Evolutionary conservation across 2,329 filamentous ascomycete species (phyloP), one percentile per base, ranked within the genome.

Genomic region (Anthostomella pinea): DNA sequence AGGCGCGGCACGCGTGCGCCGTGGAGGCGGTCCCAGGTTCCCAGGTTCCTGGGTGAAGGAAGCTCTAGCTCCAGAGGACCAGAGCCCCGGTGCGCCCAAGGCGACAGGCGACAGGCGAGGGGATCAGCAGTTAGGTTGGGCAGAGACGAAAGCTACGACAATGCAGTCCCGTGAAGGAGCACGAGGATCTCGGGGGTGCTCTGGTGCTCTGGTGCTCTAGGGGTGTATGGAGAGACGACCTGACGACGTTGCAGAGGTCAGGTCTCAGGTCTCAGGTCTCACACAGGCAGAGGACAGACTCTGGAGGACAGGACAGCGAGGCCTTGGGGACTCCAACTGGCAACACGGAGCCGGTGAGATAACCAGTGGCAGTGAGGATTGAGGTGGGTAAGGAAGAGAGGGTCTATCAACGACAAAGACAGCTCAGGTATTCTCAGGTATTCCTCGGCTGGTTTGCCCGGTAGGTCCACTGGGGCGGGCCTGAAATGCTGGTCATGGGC

Each of bases 71-170:
- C 37, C 43, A 46, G 37, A 40, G 44, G 38, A 34, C 30, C 36
- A 34, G 30, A 27, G 20, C 30, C 30, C 36, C n/a, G n/a, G n/a
- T n/a, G n/a, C n/a, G 13, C 20, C 43, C 38, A 43, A 43, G 46
- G 39, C 35, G 28, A 34, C 30, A 30, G 20, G 26, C 34, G 25
- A 34, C 49, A 48, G 30, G 36, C 41, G 39, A 52, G 47, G 51
- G 44, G 52, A 63, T 62, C 60, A 57, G 58, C 59, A 53, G 59
- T 63, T 63, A 59, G 59, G 59, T 58, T 60, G 57, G 56, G 52
- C 61, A 46, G 50, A 40, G 43, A 48, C 42, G 47, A 45, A 41
- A 39, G 35, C 40, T 44, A 43, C 38, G 36, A 44, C 43, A 43
- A 30, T 39, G 31, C 39, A 40, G 35, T 39, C 31, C 43, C 30